phyloP scores from a whole-genome alignment of 2,329 filamentous ascomycete genomes.

The Pseudocercospora vitis region DNA sequence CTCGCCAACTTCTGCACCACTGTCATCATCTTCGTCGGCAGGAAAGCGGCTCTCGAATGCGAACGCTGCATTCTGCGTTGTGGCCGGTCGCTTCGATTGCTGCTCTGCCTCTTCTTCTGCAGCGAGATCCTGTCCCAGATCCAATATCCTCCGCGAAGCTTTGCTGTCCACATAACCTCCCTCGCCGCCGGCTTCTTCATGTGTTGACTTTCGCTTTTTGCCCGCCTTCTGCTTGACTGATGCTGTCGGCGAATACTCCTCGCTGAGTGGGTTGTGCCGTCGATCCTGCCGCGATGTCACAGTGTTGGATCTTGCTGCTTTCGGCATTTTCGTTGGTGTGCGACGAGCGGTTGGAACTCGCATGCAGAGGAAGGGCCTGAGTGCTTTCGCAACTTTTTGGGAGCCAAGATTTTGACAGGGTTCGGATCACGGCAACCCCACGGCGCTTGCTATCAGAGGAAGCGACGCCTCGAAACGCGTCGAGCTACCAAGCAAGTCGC shows the following conservation, averaged over 20 bases:
- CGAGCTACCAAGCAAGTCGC: conserved; percentile 1
- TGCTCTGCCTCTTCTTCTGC: conserved; percentile 71
- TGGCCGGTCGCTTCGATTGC: conserved; percentile 43
- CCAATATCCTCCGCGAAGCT: conserved; percentile 82
- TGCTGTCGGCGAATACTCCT: conserved; percentile 74
- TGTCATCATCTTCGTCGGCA: conserved; percentile 46
- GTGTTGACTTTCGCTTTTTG: conserved; percentile 61
- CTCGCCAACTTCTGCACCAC: conserved; percentile 55
- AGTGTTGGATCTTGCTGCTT: conserved; percentile 59
- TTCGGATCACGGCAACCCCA: conserved; percentile 2
- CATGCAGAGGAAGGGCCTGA: too few species aligned
- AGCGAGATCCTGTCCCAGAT: conserved; percentile 82
- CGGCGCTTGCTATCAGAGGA: conserved; percentile 1
- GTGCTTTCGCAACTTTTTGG: neutral
- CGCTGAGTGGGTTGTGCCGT: conserved; percentile 86
- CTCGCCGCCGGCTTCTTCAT: conserved; percentile 53
- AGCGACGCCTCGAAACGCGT: conserved; percentile 2
- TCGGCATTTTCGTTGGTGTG: conserved; percentile 60
- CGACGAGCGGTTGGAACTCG: too few species aligned
- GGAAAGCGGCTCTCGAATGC: conserved; percentile 76
- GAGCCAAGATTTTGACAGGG: neutral
- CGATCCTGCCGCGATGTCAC: conserved; percentile 57
- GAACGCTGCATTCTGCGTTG: conserved; percentile 63
- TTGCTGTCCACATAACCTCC: conserved; percentile 82
- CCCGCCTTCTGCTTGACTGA: conserved; percentile 68